These are phyloP conservation scores for Straminergon stramineum DNA, from an alignment of 225 moss, liverwort and hornwort species.

Conservation along the genomic window DNA sequence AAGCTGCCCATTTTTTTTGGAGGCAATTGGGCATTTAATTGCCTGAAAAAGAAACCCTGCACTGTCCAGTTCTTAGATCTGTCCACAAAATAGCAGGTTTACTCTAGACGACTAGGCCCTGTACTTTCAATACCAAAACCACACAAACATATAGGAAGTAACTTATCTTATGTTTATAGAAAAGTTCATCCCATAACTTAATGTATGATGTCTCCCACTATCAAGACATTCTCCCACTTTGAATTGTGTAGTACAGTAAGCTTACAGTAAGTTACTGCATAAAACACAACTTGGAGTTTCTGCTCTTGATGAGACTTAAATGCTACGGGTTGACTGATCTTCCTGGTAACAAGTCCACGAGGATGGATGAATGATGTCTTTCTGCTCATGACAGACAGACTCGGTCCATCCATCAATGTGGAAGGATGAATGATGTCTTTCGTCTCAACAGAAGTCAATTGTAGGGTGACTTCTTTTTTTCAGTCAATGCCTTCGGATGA, in stretches of 20 bases:
- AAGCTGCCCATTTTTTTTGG: no score
- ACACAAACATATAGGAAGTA: no score
- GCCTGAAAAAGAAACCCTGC: no score
- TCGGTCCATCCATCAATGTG: neutral
- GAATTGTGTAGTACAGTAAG: neutral
- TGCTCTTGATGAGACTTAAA: neutral
- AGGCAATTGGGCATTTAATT: no score
- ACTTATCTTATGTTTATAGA: neutral
- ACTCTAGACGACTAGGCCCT: neutral
- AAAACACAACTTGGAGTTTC: neutral
- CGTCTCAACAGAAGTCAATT: neutral
- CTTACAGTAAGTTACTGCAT: neutral
- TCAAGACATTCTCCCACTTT: neutral
- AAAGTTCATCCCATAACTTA: neutral
- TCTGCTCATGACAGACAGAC: no score
- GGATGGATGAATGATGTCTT: neutral
- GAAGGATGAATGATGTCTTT: neutral
- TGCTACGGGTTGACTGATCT: neutral
- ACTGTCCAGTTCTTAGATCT: no score
- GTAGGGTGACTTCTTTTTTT: neutral
- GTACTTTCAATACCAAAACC: neutral
- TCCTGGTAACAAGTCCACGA: neutral
- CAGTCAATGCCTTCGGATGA: neutral
- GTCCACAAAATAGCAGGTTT: no score
- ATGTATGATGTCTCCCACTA: neutral